Evolutionary conservation across 768 basidiomycete genomes (phyloP), one percentile per base, ranked within the genome.

Genomic region (Asterophora parasitica): DNA sequence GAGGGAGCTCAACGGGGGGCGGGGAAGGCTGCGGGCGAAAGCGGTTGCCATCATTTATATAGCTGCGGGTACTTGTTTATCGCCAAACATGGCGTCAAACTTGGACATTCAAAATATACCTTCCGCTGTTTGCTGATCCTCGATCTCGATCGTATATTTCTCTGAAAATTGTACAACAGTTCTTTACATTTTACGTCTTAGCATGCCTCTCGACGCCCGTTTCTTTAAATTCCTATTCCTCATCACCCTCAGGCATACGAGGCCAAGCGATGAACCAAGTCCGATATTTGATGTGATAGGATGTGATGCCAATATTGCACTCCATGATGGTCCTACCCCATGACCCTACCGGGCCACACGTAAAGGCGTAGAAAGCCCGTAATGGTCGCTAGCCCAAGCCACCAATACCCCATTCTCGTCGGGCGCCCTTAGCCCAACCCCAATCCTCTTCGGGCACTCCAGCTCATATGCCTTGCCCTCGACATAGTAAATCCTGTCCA

Each of bases 331-430:
- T 23, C 4, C 20, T 27, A 44, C 31, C 37, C n/a, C 48, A 11
- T 48, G 37, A 28, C 16, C 38, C 53, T 59, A 61, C 43, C 61
- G 48, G 44, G 55, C 48, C 46, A 69, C 53, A 7, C 63, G 60
- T 46, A 75, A 46, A n/a, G 61, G 68, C 51, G 67, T 73, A 59
- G 57, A 55, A 44, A 89, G 64, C 4, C 85, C 87, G 61, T 67
- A 82, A 51, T 89, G 87, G 55, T 89, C 87, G 55, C 82, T 86
- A 15, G 75, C 71, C 75, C 77, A 88, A 3, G 48, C 53, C n/a
- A 62, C 32, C 19, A 57, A 55, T 19, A 54, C 54, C 9, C 52
- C 55, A 16, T 64, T 64, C 3, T 68, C 73, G 4, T 65, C 64
- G 12, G 51, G 54, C 13, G 72, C 72, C 59, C 69, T 74, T 33